Percentiles rank a stretch among this genome's conserved stretches.
Evolutionary conservation across 257 asterid species (phyloP).

Genomic region (Solanum appendiculatum): DNA sequence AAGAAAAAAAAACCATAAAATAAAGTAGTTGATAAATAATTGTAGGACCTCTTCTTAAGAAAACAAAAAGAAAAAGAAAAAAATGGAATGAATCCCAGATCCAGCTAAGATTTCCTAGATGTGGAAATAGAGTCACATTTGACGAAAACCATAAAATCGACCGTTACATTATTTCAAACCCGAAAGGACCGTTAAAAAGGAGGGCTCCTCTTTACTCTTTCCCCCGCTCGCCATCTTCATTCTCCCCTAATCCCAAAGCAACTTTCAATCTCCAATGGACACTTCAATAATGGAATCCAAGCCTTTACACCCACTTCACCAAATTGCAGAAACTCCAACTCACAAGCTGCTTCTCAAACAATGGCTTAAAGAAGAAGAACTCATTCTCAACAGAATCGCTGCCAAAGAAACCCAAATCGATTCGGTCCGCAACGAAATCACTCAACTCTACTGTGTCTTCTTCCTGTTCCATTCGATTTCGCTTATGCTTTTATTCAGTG

Average conservation of each 20-base stretch:
- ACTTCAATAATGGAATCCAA: conserved; percentile 38
- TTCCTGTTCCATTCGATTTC: conserved; percentile 85
- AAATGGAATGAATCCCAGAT: neutral
- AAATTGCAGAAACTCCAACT: conserved; percentile 65
- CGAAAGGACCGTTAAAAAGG: conserved; percentile 26
- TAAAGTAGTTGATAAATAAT: neutral
- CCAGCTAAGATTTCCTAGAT: neutral
- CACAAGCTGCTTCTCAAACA: conserved; percentile 94
- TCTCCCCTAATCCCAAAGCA: neutral
- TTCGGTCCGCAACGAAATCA: conserved; percentile 52
- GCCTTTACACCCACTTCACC: conserved; percentile 65
- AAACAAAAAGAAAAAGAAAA: too few relatives aligned
- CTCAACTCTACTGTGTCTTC: conserved; percentile 75
- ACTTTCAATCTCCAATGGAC: conserved; percentile 17
- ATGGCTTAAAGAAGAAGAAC: conserved; percentile 87
- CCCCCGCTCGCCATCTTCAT: neutral
- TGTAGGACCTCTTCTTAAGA: too few relatives aligned
- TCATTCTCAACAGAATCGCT: conserved; percentile 69
- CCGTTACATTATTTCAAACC: conserved; percentile 39
- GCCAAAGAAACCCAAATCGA: conserved; percentile 75
- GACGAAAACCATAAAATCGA: conserved; percentile 9
- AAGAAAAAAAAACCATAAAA: neutral
- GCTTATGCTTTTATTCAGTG: conserved; percentile 70
- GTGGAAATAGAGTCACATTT: neutral
- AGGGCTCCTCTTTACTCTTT: conserved; percentile 4